Base-by-base conservation (phyloP, 2,329 filamentous ascomycete species). In the Colletotrichum endophyticum region DNA sequence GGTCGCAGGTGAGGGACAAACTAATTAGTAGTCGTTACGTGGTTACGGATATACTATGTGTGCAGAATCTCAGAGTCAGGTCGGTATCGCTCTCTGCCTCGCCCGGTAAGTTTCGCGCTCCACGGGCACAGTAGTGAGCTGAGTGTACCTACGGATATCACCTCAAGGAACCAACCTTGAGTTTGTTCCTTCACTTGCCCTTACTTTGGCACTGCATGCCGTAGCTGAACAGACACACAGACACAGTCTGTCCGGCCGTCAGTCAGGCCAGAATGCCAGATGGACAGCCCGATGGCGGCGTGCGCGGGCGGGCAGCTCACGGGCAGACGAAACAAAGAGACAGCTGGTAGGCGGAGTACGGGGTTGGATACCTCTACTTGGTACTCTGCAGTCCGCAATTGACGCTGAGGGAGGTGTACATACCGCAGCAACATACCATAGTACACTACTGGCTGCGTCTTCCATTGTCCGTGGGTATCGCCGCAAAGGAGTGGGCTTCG, bases 171-270 rank as follows among this genome's bases (percentile, higher is more conserved):
- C n/a, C n/a, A 53, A 53, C 44, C 44, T 53, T 53, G n/a, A 22
- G n/a, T 53, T 22, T 53, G 44, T 53, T 53, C n/a, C 44, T 22
- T 13, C 36, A 19, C 36, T 39, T 22, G 8, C n/a, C 44, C 44
- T 53, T 53, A 53, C 44, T 53, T 22, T 53, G 44, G n/a, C 44
- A 53, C n/a, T 53, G 44, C 44, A 53, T 53, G 22, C 11, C 44
- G 44, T 53, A 62, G 59, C 30, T 56, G 39, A 27, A 63, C n/a
- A 63, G 44, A 70, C 69, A 75, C 61, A 63, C 73, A 72, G 72
- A 66, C 62, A 56, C 62, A 15, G 25, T 39, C 32, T 36, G 62
- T 19, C 62, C 32, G 64, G 68, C 70, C 27, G 56, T 67, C 73
- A 67, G 30, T 36, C 25, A 30, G 61, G 56, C 56, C 25, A 53